These are phyloP conservation scores for Xerocomus spinulosus DNA, from an alignment of 768 basidiomycete species.

Conservation along the genomic window DNA sequence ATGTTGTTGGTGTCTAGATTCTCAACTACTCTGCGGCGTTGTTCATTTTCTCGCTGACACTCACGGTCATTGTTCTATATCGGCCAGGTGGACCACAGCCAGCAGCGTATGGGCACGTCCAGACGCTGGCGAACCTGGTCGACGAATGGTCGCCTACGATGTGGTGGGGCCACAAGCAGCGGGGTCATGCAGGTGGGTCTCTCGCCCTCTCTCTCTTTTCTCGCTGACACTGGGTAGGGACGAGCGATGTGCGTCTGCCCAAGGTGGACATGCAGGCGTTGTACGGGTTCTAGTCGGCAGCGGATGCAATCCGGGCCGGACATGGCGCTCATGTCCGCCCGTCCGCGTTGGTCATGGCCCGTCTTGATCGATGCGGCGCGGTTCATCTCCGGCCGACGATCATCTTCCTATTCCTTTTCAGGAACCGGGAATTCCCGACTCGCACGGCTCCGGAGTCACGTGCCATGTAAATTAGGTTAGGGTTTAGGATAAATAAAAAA, in stretches of 20 bases:
- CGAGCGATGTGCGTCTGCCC: conserved; percentile 19
- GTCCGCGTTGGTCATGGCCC: conserved; percentile 4
- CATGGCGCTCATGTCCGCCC: conserved; percentile 14
- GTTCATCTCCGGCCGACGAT: not conserved
- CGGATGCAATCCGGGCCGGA: conserved; percentile 15
- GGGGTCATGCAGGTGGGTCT: conserved; percentile 22
- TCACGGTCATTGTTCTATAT: conserved; percentile 10
- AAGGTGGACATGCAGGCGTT: conserved; percentile 17
- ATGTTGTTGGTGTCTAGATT: conserved; percentile 16
- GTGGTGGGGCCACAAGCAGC: conserved; percentile 29
- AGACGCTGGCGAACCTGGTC: conserved; percentile 32
- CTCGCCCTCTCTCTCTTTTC: not conserved
- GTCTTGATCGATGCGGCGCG: not conserved
- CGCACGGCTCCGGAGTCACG: conserved; percentile 18
- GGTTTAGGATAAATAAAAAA: conserved; percentile 26
- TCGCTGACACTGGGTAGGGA: conserved; percentile 16
- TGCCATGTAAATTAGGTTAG: conserved; percentile 18
- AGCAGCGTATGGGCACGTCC: conserved; percentile 31
- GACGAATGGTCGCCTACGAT: conserved; percentile 35
- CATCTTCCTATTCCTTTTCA: not conserved
- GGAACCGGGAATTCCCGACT: not conserved
- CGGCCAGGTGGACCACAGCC: conserved; percentile 26
- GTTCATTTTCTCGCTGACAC: conserved; percentile 17
- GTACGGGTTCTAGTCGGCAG: conserved; percentile 11
- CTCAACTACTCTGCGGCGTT: conserved; percentile 23